Percentiles rank a stretch among this genome's conserved stretches.
Evolutionary conservation across 139 green algal species (phyloP).

Genomic region (Coccomyxa sp.): DNA sequence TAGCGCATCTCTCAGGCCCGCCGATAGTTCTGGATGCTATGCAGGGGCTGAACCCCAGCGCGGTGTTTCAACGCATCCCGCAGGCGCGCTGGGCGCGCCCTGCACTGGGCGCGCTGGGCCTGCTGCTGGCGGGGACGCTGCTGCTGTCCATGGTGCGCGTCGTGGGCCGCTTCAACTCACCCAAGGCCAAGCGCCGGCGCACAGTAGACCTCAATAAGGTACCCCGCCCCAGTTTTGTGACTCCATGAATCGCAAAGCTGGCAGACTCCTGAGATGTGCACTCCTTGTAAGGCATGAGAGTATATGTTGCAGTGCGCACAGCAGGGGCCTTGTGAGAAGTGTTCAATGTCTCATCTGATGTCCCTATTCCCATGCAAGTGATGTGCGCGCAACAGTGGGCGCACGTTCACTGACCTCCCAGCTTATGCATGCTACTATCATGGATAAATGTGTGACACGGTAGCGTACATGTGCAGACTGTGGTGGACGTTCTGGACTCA

Average conservation of each 20-base stretch:
- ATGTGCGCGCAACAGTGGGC: too few relatives aligned
- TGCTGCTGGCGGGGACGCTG: constrained; percentile 46
- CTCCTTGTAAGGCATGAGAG: too few relatives aligned
- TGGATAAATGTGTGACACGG: too few relatives aligned
- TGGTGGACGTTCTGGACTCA: constrained; percentile 68
- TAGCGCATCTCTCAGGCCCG: too few relatives aligned
- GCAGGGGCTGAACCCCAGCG: not conserved
- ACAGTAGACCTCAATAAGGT: constrained; percentile 65
- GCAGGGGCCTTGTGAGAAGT: too few relatives aligned
- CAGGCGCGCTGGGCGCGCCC: not conserved
- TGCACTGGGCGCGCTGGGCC: not conserved
- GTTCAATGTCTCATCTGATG: too few relatives aligned
- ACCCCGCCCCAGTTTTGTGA: not conserved
- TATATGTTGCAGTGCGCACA: too few relatives aligned
- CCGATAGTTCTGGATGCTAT: not conserved
- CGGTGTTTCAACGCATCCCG: not conserved
- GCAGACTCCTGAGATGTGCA: too few relatives aligned
- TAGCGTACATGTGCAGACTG: constrained; percentile 32
- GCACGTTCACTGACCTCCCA: too few relatives aligned
- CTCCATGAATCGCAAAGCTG: not conserved
- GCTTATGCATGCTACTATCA: too few relatives aligned
- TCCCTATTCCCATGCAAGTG: too few relatives aligned
- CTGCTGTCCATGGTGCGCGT: constrained; percentile 38
- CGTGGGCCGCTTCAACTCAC: constrained; percentile 35
- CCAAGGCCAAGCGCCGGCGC: constrained; percentile 45